phyloP scores from a whole-genome alignment of 75 land plant genomes.

The Sequoiadendron giganteum region DNA sequence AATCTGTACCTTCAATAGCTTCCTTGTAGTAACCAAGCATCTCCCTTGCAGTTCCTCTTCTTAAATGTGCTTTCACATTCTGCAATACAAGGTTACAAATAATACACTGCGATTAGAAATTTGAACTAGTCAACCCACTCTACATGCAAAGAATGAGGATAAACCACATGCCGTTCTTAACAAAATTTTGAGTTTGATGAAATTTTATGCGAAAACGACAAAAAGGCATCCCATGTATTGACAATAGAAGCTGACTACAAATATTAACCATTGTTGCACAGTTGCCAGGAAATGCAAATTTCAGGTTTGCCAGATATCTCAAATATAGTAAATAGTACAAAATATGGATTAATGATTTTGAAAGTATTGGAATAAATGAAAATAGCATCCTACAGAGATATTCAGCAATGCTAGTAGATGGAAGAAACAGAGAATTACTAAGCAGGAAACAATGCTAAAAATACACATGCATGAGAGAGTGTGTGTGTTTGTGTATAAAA shows the following conservation, averaged over 20 bases:
- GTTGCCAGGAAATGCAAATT: background rate
- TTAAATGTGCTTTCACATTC: conserved; percentile 84
- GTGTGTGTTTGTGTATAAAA: no score
- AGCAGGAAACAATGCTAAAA: no score
- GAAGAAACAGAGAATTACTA: background rate
- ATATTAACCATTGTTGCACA: background rate
- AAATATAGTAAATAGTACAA: background rate
- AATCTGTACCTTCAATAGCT: conserved; percentile 74
- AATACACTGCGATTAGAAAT: background rate
- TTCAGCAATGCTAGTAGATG: background rate
- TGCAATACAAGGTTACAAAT: conserved; percentile 20
- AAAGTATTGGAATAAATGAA: background rate
- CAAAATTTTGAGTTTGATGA: background rate
- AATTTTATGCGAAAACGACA: background rate
- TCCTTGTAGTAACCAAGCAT: conserved; percentile 79
- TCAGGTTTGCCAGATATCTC: background rate
- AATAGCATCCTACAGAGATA: no score
- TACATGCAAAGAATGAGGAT: background rate
- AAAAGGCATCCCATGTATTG: background rate
- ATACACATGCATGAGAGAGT: no score
- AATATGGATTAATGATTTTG: background rate
- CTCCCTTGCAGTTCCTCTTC: conserved; percentile 95
- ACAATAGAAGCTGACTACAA: background rate
- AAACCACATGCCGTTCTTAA: background rate
- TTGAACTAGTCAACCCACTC: background rate